Percentiles rank a stretch among this genome's conserved stretches.
Evolutionary conservation across 257 asterid genomes (phyloP).

Genomic region (Jacaranda mimosifolia): DNA sequence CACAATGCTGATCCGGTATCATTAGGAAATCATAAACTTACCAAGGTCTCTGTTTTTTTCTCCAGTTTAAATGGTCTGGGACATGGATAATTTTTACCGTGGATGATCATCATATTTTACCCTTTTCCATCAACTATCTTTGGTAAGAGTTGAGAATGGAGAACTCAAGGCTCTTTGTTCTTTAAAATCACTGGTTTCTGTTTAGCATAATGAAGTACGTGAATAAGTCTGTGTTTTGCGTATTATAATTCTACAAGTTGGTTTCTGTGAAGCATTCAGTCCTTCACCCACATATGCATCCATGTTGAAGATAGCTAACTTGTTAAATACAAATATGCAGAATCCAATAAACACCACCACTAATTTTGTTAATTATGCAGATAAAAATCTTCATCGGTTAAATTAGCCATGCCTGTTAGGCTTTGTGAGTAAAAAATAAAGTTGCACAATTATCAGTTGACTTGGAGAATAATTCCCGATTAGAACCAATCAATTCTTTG

Average conservation of each 20-base stretch:
- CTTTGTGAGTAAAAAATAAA: too few species aligned
- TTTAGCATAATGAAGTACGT: neutral
- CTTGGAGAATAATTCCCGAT: too few species aligned
- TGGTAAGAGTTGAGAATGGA: conserved; percentile 13
- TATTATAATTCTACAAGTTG: too few species aligned
- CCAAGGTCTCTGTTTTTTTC: neutral
- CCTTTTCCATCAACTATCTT: neutral
- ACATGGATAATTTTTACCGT: neutral
- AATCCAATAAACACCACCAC: too few species aligned
- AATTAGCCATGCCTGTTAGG: too few species aligned
- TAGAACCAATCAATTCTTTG: too few species aligned
- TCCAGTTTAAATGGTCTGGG: neutral
- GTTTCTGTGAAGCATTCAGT: neutral
- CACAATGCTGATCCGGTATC: conserved; percentile 58
- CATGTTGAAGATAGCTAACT: too few species aligned
- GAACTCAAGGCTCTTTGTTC: neutral
- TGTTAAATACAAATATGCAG: too few species aligned
- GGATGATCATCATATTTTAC: neutral
- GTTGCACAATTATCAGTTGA: too few species aligned
- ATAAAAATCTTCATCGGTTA: too few species aligned
- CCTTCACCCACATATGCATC: neutral
- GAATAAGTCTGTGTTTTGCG: neutral
- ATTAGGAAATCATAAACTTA: neutral
- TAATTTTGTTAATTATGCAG: neutral
- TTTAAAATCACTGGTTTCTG: too few species aligned